These are phyloP conservation scores for Aspergillus phoenicis DNA, from an alignment of 2,329 filamentous ascomycete genomes.

Conservation along the genomic window DNA sequence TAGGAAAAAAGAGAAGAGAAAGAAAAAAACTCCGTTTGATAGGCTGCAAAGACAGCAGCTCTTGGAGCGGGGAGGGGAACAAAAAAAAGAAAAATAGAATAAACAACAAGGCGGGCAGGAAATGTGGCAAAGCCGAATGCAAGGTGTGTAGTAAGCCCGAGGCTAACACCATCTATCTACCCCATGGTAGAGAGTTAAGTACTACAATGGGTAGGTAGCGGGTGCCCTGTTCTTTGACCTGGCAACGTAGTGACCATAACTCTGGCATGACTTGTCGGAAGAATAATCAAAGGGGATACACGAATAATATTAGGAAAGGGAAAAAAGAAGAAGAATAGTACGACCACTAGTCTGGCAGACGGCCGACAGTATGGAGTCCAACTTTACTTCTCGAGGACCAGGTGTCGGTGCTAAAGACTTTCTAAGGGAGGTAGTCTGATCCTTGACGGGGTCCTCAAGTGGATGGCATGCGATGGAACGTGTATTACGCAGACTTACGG, in stretches of 20 bases:
- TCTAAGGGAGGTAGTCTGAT: constrained; percentile 4
- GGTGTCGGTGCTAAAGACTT: not conserved
- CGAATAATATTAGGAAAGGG: constrained; percentile 23
- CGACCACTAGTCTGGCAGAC: constrained; percentile 20
- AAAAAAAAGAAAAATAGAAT: not conserved
- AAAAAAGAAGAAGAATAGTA: constrained; percentile 18
- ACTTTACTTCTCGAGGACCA: not conserved
- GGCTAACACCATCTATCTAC: constrained; percentile 1
- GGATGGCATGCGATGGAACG: not conserved
- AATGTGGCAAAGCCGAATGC: not conserved
- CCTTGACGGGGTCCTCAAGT: constrained; percentile 1
- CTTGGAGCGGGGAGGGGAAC: not conserved
- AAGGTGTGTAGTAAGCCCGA: constrained; percentile 11
- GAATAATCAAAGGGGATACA: constrained; percentile 14
- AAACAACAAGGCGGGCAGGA: not conserved
- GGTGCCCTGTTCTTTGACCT: constrained; percentile 2
- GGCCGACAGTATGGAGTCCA: constrained; percentile 15
- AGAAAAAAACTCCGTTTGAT: not conserved
- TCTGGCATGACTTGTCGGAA: constrained; percentile 15
- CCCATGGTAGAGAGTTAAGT: constrained; percentile 6
- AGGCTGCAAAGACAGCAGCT: not conserved
- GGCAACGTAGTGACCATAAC: not conserved
- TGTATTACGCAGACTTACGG: not conserved
- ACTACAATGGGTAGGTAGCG: not conserved
- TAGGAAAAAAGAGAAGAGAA: not conserved